Evolutionary conservation across 495 filamentous ascomycete species (phyloP).

Genomic region (Barbatosphaeria neglecta): DNA sequence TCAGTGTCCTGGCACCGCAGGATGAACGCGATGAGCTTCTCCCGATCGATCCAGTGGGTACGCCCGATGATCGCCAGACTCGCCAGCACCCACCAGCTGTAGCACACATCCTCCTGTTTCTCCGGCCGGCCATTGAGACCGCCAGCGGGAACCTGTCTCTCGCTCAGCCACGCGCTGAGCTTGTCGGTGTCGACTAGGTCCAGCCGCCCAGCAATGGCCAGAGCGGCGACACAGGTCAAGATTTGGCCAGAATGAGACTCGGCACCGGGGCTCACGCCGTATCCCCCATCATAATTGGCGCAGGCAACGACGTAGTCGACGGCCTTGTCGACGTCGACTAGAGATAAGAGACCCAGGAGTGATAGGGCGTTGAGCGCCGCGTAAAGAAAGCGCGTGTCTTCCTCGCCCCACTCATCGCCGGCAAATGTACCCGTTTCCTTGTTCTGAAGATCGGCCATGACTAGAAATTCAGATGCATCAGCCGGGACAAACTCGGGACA

Average conservation of each 20-base stretch:
- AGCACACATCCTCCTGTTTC: slow-evolving; percentile 94
- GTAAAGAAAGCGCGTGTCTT: slow-evolving; percentile 89
- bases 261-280: slow-evolving; percentile 75
- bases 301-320: slow-evolving; percentile 68
- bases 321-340: slow-evolving; percentile 68
- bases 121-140: slow-evolving; percentile 91
- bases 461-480: too few relatives aligned
- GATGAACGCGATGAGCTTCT: slow-evolving; percentile 69
- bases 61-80: slow-evolving; percentile 82
- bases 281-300: slow-evolving; percentile 86
- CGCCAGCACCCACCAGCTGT: slow-evolving; percentile 94
- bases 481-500: too few relatives aligned
- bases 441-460: slow-evolving; percentile 74
- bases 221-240: slow-evolving; percentile 84
- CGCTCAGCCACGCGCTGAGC: slow-evolving; percentile 81
- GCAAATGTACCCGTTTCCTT: slow-evolving; percentile 70
- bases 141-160: slow-evolving; percentile 75
- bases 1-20: slow-evolving; percentile 79
- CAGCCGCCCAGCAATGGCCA: slow-evolving; percentile 69
- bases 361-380: slow-evolving; percentile 79
- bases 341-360: slow-evolving; percentile 54
- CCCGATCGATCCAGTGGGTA: slow-evolving; percentile 80
- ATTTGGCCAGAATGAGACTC: slow-evolving; percentile 91
- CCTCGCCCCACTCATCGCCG: slow-evolving; percentile 93
- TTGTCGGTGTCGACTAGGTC: slow-evolving; percentile 77